Percentiles rank a stretch among this genome's conserved stretches.
Evolutionary conservation across 116 monocot species (phyloP).

Genomic region (Zostera marina): DNA sequence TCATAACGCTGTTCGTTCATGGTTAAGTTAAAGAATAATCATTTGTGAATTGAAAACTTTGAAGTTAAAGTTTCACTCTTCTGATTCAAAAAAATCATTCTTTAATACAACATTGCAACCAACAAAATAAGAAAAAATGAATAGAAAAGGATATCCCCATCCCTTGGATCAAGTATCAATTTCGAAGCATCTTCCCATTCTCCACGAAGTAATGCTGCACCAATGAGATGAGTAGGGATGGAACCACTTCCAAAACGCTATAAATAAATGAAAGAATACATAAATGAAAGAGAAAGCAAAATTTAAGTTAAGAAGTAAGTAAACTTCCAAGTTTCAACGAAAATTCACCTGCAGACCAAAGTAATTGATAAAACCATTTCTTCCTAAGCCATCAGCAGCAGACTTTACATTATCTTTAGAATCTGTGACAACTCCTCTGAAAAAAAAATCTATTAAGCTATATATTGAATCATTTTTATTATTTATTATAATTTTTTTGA

Average conservation of each 20-base stretch:
- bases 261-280: not conserved
- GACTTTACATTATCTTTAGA: constrained; percentile 52
- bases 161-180: constrained; percentile 93
- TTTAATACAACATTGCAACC: too few species aligned
- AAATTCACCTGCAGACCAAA: constrained; percentile 70
- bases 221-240: constrained; percentile 86
- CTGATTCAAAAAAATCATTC: too few species aligned
- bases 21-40: constrained; percentile 26
- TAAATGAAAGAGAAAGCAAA: not conserved
- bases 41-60: not conserved
- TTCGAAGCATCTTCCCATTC: constrained; percentile 73
- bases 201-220: constrained; percentile 82
- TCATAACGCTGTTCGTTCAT: constrained; percentile 45
- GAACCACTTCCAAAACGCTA: constrained; percentile 99
- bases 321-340: not conserved
- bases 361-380: constrained; percentile 85
- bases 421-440: constrained; percentile 70
- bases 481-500: not conserved
- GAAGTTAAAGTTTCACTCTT: too few species aligned
- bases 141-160: constrained; percentile 84
- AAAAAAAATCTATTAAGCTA: not conserved
- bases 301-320: not conserved
- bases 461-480: not conserved
- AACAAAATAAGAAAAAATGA: constrained; percentile 1
- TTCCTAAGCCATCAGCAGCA: constrained; percentile 56